A percentile compares a stretch with the other conserved stretches of the same genome.
phyloP scores from a whole-genome alignment of 2,329 filamentous ascomycete species.

The Geoglossum cookeanum region DNA sequence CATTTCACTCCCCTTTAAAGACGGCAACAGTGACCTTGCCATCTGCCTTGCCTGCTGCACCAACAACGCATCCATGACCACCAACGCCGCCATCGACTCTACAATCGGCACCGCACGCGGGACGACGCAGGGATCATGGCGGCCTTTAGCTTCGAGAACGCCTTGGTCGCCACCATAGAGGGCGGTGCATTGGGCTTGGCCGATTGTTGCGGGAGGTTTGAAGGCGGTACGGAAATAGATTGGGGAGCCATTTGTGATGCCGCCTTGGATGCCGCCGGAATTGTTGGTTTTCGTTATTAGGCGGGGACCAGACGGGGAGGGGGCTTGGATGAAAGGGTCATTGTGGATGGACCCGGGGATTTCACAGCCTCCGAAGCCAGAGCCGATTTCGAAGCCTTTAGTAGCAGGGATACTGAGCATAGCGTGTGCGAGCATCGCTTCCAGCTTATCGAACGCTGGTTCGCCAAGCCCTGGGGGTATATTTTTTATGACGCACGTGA shows the following conservation, averaged over 20 bases:
- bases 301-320: constrained; percentile 33
- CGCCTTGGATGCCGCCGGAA: constrained; percentile 85
- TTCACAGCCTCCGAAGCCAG: constrained; percentile 73
- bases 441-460: constrained; percentile 88
- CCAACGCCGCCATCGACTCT: constrained; percentile 78
- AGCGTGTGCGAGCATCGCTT: constrained; percentile 76
- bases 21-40: constrained; percentile 27
- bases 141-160: constrained; percentile 71
- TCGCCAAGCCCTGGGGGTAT: constrained; percentile 74
- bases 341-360: constrained; percentile 83
- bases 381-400: constrained; percentile 91
- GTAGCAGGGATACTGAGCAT: constrained; percentile 92
- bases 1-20: constrained; percentile 17
- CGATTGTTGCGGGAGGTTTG: constrained; percentile 89
- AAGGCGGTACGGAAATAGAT: constrained; percentile 93
- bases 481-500: constrained; percentile 84
- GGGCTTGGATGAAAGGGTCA: constrained; percentile 50
- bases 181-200: constrained; percentile 67
- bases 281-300: constrained; percentile 86
- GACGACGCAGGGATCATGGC: constrained; percentile 87
- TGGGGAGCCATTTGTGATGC: constrained; percentile 80
- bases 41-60: constrained; percentile 50
- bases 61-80: constrained; percentile 72
- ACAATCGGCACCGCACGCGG: constrained; percentile 74
- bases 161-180: constrained; percentile 62